Conservation (phyloP, 805 yeast species). For the Debaryomyces tyrocola region DNA sequence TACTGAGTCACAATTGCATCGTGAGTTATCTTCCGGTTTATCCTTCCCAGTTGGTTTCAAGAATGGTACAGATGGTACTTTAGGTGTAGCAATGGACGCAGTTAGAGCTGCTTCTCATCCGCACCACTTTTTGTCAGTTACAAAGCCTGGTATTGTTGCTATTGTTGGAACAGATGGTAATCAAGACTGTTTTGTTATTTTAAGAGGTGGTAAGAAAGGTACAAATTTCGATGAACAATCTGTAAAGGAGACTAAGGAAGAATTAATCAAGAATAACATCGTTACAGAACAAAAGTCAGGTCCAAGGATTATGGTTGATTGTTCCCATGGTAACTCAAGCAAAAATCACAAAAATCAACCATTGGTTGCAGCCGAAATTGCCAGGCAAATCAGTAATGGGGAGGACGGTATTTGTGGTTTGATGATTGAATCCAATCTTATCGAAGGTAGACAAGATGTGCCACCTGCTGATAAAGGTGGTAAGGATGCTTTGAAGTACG, state of each 20-base stretch:
- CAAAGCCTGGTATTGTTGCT: constrained; percentile 95
- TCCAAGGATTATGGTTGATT: constrained; percentile 87
- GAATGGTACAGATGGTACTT: constrained; percentile 95
- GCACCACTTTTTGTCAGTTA: constrained; percentile 92
- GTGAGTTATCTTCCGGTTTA: constrained; percentile 94
- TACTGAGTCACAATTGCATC: constrained; percentile 95
- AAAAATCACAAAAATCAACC: constrained; percentile 95
- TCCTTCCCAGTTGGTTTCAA: constrained; percentile 98
- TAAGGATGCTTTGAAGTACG: constrained; percentile 73
- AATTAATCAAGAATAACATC: constrained; percentile 51
- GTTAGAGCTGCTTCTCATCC: constrained; percentile 88
- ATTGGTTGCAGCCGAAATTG: constrained; percentile 72
- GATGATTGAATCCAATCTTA: constrained; percentile 93
- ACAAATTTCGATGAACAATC: constrained; percentile 83
- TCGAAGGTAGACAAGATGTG: constrained; percentile 91
- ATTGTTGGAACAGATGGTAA: constrained; percentile 96
- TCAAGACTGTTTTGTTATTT: constrained; percentile 82
- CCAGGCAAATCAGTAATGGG: constrained; percentile 78
- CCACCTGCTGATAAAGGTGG: constrained; percentile 70
- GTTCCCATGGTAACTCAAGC: constrained; percentile 94
- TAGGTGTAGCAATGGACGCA: constrained; percentile 95
- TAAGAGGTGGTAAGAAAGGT: constrained; percentile 94
- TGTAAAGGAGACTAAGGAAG: constrained; percentile 64
- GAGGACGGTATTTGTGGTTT: constrained; percentile 81
- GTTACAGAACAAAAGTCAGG: constrained; percentile 48